These are phyloP conservation scores for Prototheca wickerhamii DNA, from an alignment of 163 green algal species.

Conservation along the genomic window DNA sequence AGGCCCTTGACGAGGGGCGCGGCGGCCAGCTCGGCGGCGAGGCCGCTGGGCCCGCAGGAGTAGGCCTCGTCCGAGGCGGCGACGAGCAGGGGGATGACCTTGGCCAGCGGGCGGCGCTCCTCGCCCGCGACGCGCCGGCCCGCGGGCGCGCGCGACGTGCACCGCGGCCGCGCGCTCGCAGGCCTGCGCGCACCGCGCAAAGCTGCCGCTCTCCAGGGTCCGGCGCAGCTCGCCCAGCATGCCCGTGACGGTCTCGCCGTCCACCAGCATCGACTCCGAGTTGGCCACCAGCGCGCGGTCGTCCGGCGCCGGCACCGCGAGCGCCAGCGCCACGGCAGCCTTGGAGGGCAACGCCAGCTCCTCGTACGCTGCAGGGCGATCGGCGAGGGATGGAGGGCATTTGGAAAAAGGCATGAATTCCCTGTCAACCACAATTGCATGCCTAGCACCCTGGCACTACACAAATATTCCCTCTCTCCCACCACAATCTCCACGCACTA, in stretches of 20 bases:
- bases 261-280: constrained; percentile 12
- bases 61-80: constrained; percentile 10
- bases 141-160: constrained; percentile 5
- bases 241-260: constrained; percentile 28
- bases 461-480: not conserved
- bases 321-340: constrained; percentile 5
- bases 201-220: constrained; percentile 11
- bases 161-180: not conserved
- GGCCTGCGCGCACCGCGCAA: not conserved
- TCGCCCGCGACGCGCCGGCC: constrained; percentile 2
- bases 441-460: not conserved
- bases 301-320: constrained; percentile 14
- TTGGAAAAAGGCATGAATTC: too few relatives aligned
- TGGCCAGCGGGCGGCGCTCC: constrained; percentile 22
- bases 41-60: not conserved
- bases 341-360: constrained; percentile 21
- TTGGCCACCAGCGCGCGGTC: constrained; percentile 21
- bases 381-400: not conserved
- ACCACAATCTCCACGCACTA: not conserved
- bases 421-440: too few relatives aligned
- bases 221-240: constrained; percentile 28
- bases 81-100: constrained; percentile 22
- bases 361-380: constrained; percentile 8
- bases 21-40: constrained; percentile 4
- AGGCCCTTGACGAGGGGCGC: constrained; percentile 11